Percentiles rank a stretch among this genome's conserved stretches.
Conservation (phyloP, 768 basidiomycete species). For the Hemileccinum rubropunctum region DNA sequence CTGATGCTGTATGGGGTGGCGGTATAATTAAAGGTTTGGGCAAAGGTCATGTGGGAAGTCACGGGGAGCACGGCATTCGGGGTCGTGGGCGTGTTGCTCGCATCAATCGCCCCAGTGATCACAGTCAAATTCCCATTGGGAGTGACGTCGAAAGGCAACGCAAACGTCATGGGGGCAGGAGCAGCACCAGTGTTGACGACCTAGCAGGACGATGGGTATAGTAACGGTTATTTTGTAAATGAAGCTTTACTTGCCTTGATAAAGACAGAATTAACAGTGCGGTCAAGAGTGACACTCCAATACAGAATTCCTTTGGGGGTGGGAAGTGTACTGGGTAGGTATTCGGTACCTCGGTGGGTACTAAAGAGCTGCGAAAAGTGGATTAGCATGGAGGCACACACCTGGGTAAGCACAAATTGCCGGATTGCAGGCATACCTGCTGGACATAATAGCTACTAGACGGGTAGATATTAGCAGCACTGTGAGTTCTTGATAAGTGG, state of each 20-base stretch:
- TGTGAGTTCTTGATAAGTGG: slow-evolving; percentile 17
- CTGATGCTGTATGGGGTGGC: slow-evolving; percentile 45
- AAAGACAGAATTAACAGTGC: slow-evolving; percentile 34
- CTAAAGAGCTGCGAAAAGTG: slow-evolving; percentile 50
- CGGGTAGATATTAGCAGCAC: slow-evolving; percentile 48
- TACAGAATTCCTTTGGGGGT: slow-evolving; percentile 45
- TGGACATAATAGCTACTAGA: slow-evolving; percentile 62
- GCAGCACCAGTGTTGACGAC: slow-evolving; percentile 47
- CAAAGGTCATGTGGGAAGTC: slow-evolving; percentile 43
- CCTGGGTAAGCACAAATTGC: background rate
- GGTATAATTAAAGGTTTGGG: slow-evolving; percentile 52
- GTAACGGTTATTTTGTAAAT: too few relatives aligned
- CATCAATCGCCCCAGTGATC: slow-evolving; percentile 44
- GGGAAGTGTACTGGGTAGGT: slow-evolving; percentile 60
- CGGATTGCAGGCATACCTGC: slow-evolving; percentile 36
- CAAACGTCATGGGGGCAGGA: slow-evolving; percentile 43
- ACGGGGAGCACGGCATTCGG: slow-evolving; percentile 47
- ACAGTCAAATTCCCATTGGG: slow-evolving; percentile 45
- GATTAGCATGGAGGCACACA: background rate
- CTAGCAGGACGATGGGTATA: slow-evolving; percentile 28
- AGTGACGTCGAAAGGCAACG: slow-evolving; percentile 51
- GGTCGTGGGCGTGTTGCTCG: slow-evolving; percentile 52
- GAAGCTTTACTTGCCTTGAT: slow-evolving; percentile 46
- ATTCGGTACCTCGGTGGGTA: slow-evolving; percentile 55
- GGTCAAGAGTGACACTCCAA: slow-evolving; percentile 52